Evolutionary conservation across 768 basidiomycete species (phyloP).

Genomic region (Cystoderma amianthinum): DNA sequence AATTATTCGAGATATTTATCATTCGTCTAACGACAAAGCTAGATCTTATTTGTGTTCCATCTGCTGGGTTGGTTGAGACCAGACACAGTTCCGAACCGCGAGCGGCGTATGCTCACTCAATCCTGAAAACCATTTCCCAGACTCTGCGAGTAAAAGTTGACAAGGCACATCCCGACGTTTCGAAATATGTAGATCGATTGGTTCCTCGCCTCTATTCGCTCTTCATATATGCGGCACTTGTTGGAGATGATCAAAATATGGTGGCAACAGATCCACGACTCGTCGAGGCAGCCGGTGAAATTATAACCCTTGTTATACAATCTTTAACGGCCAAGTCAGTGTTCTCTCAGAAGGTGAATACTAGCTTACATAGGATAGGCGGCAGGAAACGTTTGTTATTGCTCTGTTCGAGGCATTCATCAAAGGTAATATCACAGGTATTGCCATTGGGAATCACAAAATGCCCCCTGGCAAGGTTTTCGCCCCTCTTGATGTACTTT

Average conservation of each 20-base stretch:
- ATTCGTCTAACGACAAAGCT: slow-evolving; percentile 74
- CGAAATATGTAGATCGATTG: slow-evolving; percentile 74
- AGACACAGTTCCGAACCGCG: too few relatives aligned
- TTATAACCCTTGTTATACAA: slow-evolving; percentile 64
- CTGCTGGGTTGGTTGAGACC: slow-evolving; percentile 21
- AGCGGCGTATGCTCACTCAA: slow-evolving; percentile 83
- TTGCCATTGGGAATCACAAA: slow-evolving; percentile 53
- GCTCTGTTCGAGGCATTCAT: slow-evolving; percentile 49
- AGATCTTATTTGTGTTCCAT: slow-evolving; percentile 51
- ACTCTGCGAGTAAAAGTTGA: slow-evolving; percentile 44
- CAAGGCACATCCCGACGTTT: slow-evolving; percentile 60
- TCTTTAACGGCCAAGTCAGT: slow-evolving; percentile 62
- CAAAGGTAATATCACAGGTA: slow-evolving; percentile 39
- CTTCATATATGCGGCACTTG: slow-evolving; percentile 35
- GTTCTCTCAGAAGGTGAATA: background rate
- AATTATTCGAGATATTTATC: slow-evolving; percentile 81
- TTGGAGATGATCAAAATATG: slow-evolving; percentile 15
- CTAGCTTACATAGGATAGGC: slow-evolving; percentile 28
- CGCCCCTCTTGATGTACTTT: slow-evolving; percentile 45
- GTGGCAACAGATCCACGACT: slow-evolving; percentile 42
- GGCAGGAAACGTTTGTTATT: slow-evolving; percentile 53
- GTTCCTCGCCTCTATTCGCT: slow-evolving; percentile 68
- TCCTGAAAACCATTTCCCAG: slow-evolving; percentile 63
- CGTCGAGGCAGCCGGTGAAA: slow-evolving; percentile 52
- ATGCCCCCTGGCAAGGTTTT: slow-evolving; percentile 31